Percentiles rank a stretch among this genome's conserved stretches.
Evolutionary conservation across 225 moss, liverwort and hornwort species (phyloP).

Genomic region (Straminergon stramineum): DNA sequence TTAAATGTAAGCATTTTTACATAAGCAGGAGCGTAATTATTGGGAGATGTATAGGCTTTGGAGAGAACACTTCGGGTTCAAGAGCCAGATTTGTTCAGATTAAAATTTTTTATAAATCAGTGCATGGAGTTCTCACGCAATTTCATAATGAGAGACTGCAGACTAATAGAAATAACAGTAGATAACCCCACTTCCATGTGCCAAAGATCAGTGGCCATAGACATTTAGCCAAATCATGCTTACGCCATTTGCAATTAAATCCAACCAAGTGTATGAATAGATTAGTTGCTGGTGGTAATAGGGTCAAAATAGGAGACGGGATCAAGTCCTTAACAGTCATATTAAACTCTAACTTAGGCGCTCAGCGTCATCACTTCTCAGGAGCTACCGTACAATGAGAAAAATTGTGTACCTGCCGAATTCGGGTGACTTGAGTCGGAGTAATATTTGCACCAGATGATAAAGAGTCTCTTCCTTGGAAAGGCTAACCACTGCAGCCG

Average conservation of each 20-base stretch:
- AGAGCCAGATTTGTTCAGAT: background rate
- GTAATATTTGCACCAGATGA: slow-evolving; percentile 81
- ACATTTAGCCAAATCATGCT: background rate
- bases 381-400: background rate
- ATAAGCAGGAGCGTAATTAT: background rate
- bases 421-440: slow-evolving; percentile 85
- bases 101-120: background rate
- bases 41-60: background rate
- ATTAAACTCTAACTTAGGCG: background rate
- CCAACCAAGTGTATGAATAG: background rate
- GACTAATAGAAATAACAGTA: background rate
- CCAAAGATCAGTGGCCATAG: background rate
- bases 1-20: background rate
- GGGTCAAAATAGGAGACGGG: background rate
- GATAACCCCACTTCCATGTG: background rate
- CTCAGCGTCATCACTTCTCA: background rate
- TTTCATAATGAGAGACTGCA: background rate
- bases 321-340: background rate
- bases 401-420: slow-evolving; percentile 57
- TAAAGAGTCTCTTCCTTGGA: slow-evolving; percentile 92
- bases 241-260: background rate
- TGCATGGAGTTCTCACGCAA: background rate
- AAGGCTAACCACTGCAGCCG: slow-evolving; percentile 69
- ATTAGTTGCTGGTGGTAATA: background rate
- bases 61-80: background rate